A percentile compares a stretch with the other conserved stretches of the same genome.
Conservation (phyloP, 2,329 filamentous ascomycete genomes). For the Penicillium expansum region DNA sequence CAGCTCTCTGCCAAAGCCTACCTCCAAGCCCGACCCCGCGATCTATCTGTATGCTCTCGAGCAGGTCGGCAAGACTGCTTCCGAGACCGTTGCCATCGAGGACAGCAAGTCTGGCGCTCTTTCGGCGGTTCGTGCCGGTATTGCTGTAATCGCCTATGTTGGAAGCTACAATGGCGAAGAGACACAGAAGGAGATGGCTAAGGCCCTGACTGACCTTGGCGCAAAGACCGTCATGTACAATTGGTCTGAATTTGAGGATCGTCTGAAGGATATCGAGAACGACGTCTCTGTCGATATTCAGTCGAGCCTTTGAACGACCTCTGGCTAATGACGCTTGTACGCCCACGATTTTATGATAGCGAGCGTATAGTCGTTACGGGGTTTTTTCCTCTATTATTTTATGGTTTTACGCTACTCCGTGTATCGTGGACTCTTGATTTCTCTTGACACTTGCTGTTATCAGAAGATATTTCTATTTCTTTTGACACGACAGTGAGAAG, state of each 20-base stretch:
- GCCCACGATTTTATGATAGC: conserved; percentile 35
- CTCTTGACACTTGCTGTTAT: not conserved
- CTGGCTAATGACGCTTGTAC: not conserved
- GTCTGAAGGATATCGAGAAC: conserved; percentile 44
- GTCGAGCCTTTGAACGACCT: conserved; percentile 16
- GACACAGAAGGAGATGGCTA: conserved; percentile 64
- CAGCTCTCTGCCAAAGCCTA: conserved; percentile 72
- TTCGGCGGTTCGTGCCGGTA: conserved; percentile 72
- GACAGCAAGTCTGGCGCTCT: conserved; percentile 83
- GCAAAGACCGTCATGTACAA: conserved; percentile 59
- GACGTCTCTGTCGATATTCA: conserved; percentile 13
- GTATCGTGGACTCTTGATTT: not conserved
- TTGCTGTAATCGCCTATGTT: conserved; percentile 80
- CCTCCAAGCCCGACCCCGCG: conserved; percentile 85
- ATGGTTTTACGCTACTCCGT: not conserved
- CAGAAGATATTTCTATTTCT: not conserved
- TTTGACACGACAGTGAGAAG: not conserved
- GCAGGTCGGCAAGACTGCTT: conserved; percentile 66
- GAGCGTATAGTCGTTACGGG: conserved; percentile 30
- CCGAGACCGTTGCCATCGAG: conserved; percentile 77
- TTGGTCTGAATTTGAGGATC: conserved; percentile 47
- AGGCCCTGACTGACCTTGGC: conserved; percentile 59
- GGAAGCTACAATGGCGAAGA: conserved; percentile 66
- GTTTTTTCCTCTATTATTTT: conserved; percentile 10
- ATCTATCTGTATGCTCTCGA: conserved; percentile 79